Evolutionary conservation across 2,329 filamentous ascomycete species (phyloP).

Genomic region (Pseudogymnoascus sp.): DNA sequence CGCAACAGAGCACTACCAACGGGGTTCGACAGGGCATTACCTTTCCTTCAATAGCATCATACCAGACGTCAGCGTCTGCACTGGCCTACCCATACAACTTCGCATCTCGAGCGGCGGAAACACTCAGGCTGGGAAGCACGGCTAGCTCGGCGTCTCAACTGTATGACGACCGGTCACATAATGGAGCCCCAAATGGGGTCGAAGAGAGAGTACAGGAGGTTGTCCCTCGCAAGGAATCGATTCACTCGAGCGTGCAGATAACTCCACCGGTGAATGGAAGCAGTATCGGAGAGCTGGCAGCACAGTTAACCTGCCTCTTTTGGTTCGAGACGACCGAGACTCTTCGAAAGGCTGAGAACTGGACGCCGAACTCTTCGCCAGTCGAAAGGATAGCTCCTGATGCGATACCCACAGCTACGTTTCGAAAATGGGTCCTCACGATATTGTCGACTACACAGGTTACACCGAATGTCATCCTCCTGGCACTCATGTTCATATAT

Average conservation of each 20-base stretch:
- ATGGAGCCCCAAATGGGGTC: not conserved
- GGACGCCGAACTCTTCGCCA: slow-evolving; percentile 31
- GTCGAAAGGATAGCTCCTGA: slow-evolving; percentile 57
- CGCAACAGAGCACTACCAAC: slow-evolving; percentile 39
- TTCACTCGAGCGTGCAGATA: slow-evolving; percentile 49
- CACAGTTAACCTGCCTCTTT: slow-evolving; percentile 91
- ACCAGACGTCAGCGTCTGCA: slow-evolving; percentile 13
- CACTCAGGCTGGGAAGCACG: slow-evolving; percentile 13
- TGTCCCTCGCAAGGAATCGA: slow-evolving; percentile 20
- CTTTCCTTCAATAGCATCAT: slow-evolving; percentile 16
- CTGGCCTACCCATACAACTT: slow-evolving; percentile 13
- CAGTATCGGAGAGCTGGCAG: slow-evolving; percentile 74
- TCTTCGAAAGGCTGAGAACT: slow-evolving; percentile 62
- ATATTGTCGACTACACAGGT: slow-evolving; percentile 93
- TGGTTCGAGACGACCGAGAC: slow-evolving; percentile 92
- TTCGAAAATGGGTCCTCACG: slow-evolving; percentile 88
- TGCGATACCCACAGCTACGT: slow-evolving; percentile 70
- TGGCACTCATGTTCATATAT: slow-evolving; percentile 89
- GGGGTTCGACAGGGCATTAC: slow-evolving; percentile 35
- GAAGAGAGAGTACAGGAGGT: slow-evolving; percentile 18
- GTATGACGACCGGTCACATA: slow-evolving; percentile 1
- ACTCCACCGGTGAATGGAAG: slow-evolving; percentile 71
- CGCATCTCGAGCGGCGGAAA: slow-evolving; percentile 17
- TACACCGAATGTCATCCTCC: slow-evolving; percentile 85
- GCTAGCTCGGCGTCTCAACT: slow-evolving; percentile 14